Percentiles rank a stretch among this genome's conserved stretches.
Conservation (phyloP, 2,329 filamentous ascomycete genomes). For the Fusarium luffae region DNA sequence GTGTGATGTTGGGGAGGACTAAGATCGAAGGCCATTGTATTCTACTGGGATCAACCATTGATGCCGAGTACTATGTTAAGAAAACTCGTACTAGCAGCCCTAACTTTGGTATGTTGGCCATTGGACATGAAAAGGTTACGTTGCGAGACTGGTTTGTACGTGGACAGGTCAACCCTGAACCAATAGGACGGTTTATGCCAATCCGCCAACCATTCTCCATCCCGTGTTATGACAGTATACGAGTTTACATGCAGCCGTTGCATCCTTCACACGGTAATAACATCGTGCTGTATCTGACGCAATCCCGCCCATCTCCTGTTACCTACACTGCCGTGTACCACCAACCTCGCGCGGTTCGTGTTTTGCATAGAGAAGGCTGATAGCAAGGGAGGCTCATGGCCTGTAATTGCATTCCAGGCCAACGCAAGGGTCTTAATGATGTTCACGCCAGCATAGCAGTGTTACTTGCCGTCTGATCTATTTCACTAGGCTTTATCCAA, state of each 20-base stretch:
- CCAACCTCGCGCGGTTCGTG: neutral
- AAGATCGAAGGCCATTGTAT: neutral
- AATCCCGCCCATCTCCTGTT: neutral
- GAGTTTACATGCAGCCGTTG: neutral
- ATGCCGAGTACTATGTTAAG: neutral
- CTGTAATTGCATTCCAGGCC: slow-evolving; percentile 13
- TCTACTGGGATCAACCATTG: neutral
- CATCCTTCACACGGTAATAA: neutral
- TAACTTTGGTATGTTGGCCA: neutral
- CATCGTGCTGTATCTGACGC: neutral
- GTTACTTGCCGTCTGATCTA: neutral
- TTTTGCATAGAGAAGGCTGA: neutral
- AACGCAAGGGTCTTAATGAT: neutral
- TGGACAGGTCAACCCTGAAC: neutral
- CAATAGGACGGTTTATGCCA: neutral
- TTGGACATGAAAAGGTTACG: neutral
- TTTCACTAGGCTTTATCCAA: neutral
- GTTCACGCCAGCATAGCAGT: neutral
- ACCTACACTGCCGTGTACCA: neutral
- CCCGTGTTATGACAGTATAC: neutral
- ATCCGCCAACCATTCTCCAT: neutral
- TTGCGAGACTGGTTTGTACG: neutral
- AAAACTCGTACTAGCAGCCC: neutral
- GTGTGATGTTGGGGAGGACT: neutral
- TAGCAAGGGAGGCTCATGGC: slow-evolving; percentile 3